A percentile compares a stretch with the other conserved stretches of the same genome.
These are phyloP conservation scores for Juglanconis sp. DNA, from an alignment of 2,329 filamentous ascomycete genomes.

Conservation along the genomic window DNA sequence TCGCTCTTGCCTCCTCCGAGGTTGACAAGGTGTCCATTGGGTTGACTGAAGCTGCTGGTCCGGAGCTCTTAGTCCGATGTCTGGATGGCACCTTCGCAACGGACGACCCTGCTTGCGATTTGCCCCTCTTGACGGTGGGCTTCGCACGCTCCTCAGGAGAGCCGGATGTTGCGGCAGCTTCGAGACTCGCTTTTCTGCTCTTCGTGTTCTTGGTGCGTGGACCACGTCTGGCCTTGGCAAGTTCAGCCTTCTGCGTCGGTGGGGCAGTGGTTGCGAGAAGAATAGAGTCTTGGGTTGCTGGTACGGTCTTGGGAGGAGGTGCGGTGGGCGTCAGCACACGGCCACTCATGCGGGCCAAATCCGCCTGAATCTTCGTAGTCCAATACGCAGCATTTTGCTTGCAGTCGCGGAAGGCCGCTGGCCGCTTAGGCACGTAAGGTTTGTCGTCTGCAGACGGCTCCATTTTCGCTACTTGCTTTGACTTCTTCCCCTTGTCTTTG, in stretches of 20 bases:
- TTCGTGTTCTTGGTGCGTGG: constrained; percentile 17
- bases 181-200: background rate
- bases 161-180: background rate
- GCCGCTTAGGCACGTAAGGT: constrained; percentile 31
- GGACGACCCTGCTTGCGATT: background rate
- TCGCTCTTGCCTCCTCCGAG: too few relatives aligned
- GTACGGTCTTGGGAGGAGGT: background rate
- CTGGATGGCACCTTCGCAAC: background rate
- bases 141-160: background rate
- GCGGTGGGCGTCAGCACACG: constrained; percentile 2
- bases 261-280: background rate
- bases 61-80: background rate
- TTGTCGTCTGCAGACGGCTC: constrained; percentile 24
- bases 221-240: constrained; percentile 2
- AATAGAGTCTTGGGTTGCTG: background rate
- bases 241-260: background rate
- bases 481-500: constrained; percentile 5
- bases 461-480: constrained; percentile 23
- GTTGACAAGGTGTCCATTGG: too few relatives aligned
- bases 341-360: constrained; percentile 36
- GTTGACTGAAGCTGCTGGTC: background rate
- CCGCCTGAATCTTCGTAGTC: constrained; percentile 38
- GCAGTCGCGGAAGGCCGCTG: constrained; percentile 43
- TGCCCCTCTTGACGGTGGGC: background rate
- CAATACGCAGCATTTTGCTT: constrained; percentile 44